Evolutionary conservation across 352 stramenopile species (phyloP).

Genomic region (Pythium rhizo-oryzae): DNA sequence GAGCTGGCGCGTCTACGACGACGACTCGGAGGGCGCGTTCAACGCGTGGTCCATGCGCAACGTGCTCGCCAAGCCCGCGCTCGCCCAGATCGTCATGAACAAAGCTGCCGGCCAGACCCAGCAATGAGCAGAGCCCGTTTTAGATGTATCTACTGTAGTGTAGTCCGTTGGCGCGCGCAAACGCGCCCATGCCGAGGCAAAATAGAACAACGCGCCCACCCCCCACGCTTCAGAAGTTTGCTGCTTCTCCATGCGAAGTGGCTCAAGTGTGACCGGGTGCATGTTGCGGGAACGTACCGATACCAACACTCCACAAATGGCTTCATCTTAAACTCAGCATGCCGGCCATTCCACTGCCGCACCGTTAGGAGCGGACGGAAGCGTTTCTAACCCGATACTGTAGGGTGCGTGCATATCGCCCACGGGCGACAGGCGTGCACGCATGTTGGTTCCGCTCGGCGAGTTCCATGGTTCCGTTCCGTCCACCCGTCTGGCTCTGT

Average conservation of each 20-base stretch:
- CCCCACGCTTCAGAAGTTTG: no score
- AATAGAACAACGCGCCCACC: background rate
- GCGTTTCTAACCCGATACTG: no score
- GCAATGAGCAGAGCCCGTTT: background rate
- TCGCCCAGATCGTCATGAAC: slow-evolving; percentile 20
- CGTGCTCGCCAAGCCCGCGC: slow-evolving; percentile 23
- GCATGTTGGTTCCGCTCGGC: background rate
- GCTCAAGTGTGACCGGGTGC: no score
- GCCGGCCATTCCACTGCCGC: no score
- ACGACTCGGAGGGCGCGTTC: slow-evolving; percentile 19
- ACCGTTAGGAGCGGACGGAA: no score
- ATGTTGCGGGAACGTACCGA: no score
- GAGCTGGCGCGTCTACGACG: slow-evolving; percentile 32
- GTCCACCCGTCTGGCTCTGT: background rate
- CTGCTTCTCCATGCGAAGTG: no score
- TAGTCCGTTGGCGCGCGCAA: background rate
- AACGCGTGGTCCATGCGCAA: slow-evolving; percentile 37
- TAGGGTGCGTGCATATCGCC: no score
- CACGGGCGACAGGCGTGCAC: no score
- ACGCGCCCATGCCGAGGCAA: background rate
- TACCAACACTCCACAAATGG: no score
- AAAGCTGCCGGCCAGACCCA: slow-evolving; percentile 7
- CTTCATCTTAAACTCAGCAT: no score
- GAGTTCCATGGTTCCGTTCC: background rate
- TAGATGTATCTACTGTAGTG: background rate